Percentiles rank a stretch among this genome's conserved stretches.
Evolutionary conservation across 495 filamentous ascomycete species (phyloP).

Genomic region (Penicillium soppii): DNA sequence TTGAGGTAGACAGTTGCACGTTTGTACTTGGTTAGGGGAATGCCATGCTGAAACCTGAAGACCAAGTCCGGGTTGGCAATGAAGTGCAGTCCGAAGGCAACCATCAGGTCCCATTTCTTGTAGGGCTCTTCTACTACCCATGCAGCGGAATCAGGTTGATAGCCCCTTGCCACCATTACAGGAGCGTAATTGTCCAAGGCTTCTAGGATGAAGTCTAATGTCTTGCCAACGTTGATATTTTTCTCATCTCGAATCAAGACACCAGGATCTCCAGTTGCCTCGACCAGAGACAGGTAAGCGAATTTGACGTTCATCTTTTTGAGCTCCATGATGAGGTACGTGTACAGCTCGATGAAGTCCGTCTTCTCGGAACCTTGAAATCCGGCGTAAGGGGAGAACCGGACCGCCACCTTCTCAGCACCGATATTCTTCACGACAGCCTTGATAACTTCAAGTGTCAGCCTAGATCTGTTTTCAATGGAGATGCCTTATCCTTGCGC

Average conservation of each 20-base stretch:
- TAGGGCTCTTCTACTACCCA: conserved; percentile 48
- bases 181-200: conserved; percentile 43
- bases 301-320: conserved; percentile 10
- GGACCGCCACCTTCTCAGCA: conserved; percentile 27
- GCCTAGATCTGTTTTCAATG: too few species aligned
- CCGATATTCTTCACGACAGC: conserved; percentile 11
- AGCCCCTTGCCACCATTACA: conserved; percentile 61
- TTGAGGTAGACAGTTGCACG: conserved; percentile 54
- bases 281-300: conserved; percentile 8
- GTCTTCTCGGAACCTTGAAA: conserved; percentile 9
- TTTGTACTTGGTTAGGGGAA: conserved; percentile 53
- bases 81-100: conserved; percentile 63
- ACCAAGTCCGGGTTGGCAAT: conserved; percentile 69
- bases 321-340: conserved; percentile 6
- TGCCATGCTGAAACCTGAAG: conserved; percentile 54
- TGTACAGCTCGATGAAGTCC: conserved; percentile 6
- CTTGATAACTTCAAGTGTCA: conserved; percentile 38
- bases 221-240: conserved; percentile 1
- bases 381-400: conserved; percentile 36
- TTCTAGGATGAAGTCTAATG: conserved; percentile 27
- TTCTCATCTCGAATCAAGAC: too few species aligned
- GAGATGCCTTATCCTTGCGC: too few species aligned
- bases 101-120: conserved; percentile 45
- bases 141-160: conserved; percentile 46
- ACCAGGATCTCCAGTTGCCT: too few species aligned